Evolutionary conservation across 805 yeast species (phyloP).

Genomic region (Metschnikowia borealis): DNA sequence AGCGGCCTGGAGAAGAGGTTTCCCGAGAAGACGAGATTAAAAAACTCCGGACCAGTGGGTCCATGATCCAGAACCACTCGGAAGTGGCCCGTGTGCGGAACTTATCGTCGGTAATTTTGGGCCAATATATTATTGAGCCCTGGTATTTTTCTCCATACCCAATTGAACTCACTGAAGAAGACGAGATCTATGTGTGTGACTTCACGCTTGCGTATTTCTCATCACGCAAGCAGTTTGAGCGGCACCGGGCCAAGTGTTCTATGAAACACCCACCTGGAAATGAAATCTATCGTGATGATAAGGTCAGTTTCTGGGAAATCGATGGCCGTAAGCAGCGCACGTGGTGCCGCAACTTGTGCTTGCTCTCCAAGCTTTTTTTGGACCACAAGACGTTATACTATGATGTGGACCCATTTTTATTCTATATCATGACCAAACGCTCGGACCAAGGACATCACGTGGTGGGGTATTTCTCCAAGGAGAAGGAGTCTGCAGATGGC

Average conservation of each 20-base stretch:
- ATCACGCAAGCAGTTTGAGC: slow-evolving; percentile 83
- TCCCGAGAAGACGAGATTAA: slow-evolving; percentile 90
- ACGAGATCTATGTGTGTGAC: slow-evolving; percentile 85
- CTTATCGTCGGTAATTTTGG: slow-evolving; percentile 72
- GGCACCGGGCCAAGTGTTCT: slow-evolving; percentile 84
- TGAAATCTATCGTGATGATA: slow-evolving; percentile 90
- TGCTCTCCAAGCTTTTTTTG: slow-evolving; percentile 81
- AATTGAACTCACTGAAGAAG: slow-evolving; percentile 87
- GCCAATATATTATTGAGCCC: slow-evolving; percentile 90
- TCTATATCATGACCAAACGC: slow-evolving; percentile 89
- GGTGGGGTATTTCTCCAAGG: slow-evolving; percentile 95
- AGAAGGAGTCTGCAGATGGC: slow-evolving; percentile 91
- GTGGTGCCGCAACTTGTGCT: slow-evolving; percentile 94
- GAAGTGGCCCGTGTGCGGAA: slow-evolving; percentile 92
- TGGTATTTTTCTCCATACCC: slow-evolving; percentile 99
- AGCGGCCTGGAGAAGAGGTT: slow-evolving; percentile 62
- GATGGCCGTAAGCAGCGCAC: slow-evolving; percentile 95
- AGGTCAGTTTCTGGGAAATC: slow-evolving; percentile 92
- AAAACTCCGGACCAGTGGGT: slow-evolving; percentile 88
- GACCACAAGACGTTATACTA: slow-evolving; percentile 96
- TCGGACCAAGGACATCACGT: slow-evolving; percentile 92
- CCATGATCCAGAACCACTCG: slow-evolving; percentile 85
- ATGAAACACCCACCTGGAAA: slow-evolving; percentile 97
- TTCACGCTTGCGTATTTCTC: slow-evolving; percentile 87
- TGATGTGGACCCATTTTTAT: slow-evolving; percentile 96